Conservation (phyloP, 371 early-diverging fungal genomes). For the Mortierella sp. region DNA sequence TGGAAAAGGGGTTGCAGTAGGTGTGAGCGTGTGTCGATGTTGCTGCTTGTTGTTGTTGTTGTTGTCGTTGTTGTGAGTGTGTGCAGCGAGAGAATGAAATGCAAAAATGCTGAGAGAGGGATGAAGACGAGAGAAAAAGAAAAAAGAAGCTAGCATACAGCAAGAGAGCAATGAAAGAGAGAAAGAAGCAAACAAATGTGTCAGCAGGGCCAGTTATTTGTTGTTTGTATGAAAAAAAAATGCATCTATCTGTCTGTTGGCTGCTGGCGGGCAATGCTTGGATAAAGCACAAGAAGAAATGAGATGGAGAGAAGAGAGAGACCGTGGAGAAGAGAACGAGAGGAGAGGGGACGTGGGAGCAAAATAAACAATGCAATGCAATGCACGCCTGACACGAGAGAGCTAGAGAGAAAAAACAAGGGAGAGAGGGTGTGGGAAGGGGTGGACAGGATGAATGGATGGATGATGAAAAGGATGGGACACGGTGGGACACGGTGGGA, state of each 20-base stretch:
- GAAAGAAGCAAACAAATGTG: conserved; percentile 11
- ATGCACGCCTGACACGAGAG: not conserved
- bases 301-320: not conserved
- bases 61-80: not conserved
- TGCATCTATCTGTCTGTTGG: not conserved
- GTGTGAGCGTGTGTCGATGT: not conserved
- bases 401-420: not conserved
- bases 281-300: not conserved
- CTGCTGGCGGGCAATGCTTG: not conserved
- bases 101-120: not conserved
- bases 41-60: not conserved
- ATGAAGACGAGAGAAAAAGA: conserved; percentile 1
- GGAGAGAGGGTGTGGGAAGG: not conserved
- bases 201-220: conserved; percentile 5
- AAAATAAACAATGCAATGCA: conserved; percentile 12
- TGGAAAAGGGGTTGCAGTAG: conserved; percentile 3
- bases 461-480: not conserved
- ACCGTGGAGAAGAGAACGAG: not conserved
- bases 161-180: not conserved
- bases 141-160: not conserved
- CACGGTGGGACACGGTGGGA: not conserved
- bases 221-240: not conserved
- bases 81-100: not conserved
- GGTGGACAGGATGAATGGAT: not conserved
- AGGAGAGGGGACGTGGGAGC: not conserved